These are phyloP conservation scores for Naematelia encephala DNA, from an alignment of 768 basidiomycete species.

Conservation along the genomic window DNA sequence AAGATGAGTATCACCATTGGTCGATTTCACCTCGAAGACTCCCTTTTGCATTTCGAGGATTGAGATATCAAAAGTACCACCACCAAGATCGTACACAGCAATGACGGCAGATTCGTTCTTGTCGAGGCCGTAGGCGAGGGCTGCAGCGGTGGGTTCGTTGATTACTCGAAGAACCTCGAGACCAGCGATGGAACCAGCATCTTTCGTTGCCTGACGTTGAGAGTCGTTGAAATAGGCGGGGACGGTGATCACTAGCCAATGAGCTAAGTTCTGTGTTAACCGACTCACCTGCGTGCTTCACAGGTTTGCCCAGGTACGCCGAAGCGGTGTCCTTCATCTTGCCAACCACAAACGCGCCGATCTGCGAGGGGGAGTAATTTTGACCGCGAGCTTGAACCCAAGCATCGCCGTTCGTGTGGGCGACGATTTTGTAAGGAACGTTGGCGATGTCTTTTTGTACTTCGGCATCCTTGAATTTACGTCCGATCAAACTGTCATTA, in stretches of 20 bases:
- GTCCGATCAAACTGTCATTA: constrained; percentile 62
- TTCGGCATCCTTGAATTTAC: constrained; percentile 87
- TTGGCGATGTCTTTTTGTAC: constrained; percentile 79
- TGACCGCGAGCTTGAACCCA: constrained; percentile 81
- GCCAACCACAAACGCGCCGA: constrained; percentile 52
- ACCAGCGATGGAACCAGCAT: constrained; percentile 95
- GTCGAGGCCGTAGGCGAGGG: constrained; percentile 95
- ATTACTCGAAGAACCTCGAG: constrained; percentile 96
- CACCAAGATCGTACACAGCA: constrained; percentile 97
- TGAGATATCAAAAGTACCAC: constrained; percentile 99
- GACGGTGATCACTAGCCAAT: constrained; percentile 71
- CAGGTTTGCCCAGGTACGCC: constrained; percentile 83
- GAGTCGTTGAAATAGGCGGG: constrained; percentile 99
- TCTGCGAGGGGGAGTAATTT: constrained; percentile 60
- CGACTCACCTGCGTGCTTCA: constrained; percentile 67
- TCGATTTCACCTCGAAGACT: constrained; percentile 99
- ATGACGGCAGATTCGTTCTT: constrained; percentile 78
- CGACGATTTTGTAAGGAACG: constrained; percentile 62
- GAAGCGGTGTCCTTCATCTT: constrained; percentile 98
- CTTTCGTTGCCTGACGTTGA: constrained; percentile 97
- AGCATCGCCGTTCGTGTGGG: constrained; percentile 55
- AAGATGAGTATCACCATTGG: constrained; percentile 97
- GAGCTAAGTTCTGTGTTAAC: background rate
- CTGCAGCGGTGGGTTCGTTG: constrained; percentile 98
- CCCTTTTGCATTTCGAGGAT: constrained; percentile 99